Evolutionary conservation across 2,329 filamentous ascomycete genomes (phyloP).

Genomic region (Albophoma yamanashiensis): DNA sequence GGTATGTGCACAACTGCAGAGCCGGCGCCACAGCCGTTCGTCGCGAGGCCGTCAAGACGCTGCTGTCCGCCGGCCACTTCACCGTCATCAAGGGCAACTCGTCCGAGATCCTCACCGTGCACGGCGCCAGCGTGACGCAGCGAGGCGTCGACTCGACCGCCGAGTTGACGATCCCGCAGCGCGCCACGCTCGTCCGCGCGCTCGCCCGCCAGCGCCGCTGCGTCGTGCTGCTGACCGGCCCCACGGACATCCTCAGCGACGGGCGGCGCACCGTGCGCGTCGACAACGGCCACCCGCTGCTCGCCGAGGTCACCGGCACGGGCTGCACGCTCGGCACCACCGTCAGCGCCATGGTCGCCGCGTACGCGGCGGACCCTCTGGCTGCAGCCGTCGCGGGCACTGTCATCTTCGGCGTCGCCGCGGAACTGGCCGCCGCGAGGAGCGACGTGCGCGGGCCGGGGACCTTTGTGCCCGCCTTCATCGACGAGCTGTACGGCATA

Average conservation of each 20-base stretch:
- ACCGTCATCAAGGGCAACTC: slow-evolving; percentile 92
- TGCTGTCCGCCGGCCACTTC: slow-evolving; percentile 67
- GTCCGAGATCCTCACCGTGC: slow-evolving; percentile 69
- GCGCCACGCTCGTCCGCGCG: slow-evolving; percentile 50
- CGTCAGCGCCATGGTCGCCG: slow-evolving; percentile 64
- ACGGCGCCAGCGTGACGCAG: slow-evolving; percentile 46
- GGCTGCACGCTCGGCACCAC: slow-evolving; percentile 81
- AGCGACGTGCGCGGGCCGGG: slow-evolving; percentile 66
- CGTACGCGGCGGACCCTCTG: slow-evolving; percentile 53
- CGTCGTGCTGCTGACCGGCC: slow-evolving; percentile 74
- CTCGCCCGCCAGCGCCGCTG: slow-evolving; percentile 61
- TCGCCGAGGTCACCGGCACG: slow-evolving; percentile 64
- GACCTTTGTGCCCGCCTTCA: slow-evolving; percentile 73
- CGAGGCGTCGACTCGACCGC: slow-evolving; percentile 75
- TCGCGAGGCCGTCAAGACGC: slow-evolving; percentile 55
- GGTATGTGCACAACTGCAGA: slow-evolving; percentile 16
- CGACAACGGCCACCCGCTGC: slow-evolving; percentile 63
- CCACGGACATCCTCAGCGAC: slow-evolving; percentile 67
- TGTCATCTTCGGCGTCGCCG: slow-evolving; percentile 65
- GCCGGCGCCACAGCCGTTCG: slow-evolving; percentile 73
- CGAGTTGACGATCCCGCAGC: slow-evolving; percentile 36
- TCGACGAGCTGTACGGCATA: slow-evolving; percentile 56
- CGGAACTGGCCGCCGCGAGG: slow-evolving; percentile 56
- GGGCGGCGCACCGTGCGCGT: slow-evolving; percentile 57
- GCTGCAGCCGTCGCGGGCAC: slow-evolving; percentile 62